Base-by-base conservation (phyloP, 768 basidiomycete species). In the Boletales sp. region DNA sequence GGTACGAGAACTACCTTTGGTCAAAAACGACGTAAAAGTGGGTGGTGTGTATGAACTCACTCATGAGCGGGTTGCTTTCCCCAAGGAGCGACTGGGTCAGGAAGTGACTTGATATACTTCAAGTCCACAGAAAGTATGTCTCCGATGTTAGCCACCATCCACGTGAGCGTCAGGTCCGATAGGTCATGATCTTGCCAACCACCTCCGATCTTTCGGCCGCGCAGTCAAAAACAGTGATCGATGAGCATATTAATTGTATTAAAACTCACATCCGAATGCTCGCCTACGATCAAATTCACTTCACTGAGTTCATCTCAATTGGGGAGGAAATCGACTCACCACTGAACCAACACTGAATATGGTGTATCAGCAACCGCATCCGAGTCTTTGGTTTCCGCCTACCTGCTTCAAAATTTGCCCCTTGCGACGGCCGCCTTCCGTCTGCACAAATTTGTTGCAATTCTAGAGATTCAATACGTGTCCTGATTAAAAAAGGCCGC, bases 111-210 rank as follows among this genome's bases (percentile, higher is more conserved):
- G 8, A 86, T 52, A 54, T 89, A 87, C 10, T 67, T 54, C 31
- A 72, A 55, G 58, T 89, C 82, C 46, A 87, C 59, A 3, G 78
- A 78, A 31, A 88, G 63, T 13, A 81, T 75, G 41, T 77, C 71
- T 33, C 68, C 72, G 30, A 87, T 66, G 52, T 85, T 77, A 5
- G 82, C 77, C 46, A 73, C 74, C 81, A 86, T 84, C 84, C 83
- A 85, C 38, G 68, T 65, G 44, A 89, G 68, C 13, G 81, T 75
- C 21, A 87, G 39, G 58, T 87, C 84, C 0, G 86, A 75, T 28
- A 89, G 64, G 57, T 89, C 87, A 61, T 86, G 86, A 39, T 79
- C 72, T 28, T 72, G 61, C 64, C 80, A 88, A 35, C 87, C 86
- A 25, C 87, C 87, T 14, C 86, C 86, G 41, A 84, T 76, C 86